Evolutionary conservation across 1,139 yeast species (phyloP).

Genomic region (Candida labiduridarum): DNA sequence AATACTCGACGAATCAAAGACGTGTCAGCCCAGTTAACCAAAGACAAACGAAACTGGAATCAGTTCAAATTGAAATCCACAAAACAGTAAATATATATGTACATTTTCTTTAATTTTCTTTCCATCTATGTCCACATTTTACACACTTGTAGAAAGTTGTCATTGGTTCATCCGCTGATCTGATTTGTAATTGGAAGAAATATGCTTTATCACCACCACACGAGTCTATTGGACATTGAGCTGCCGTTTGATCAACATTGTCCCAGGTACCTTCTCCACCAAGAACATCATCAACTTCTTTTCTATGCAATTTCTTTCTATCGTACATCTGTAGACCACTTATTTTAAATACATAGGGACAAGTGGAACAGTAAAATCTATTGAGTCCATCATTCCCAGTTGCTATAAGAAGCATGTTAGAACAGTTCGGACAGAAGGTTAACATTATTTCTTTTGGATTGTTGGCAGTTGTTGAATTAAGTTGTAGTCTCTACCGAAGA

Average conservation of each 20-base stretch:
- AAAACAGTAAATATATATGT: constrained; percentile 2
- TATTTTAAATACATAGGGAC: constrained; percentile 92
- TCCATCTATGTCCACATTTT: constrained; percentile 93
- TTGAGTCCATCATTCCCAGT: constrained; percentile 46
- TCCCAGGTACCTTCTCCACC: constrained; percentile 99
- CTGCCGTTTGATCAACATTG: constrained; percentile 87
- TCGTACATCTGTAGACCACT: constrained; percentile 83
- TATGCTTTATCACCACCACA: constrained; percentile 94
- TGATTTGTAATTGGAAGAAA: constrained; percentile 92
- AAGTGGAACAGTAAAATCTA: constrained; percentile 83
- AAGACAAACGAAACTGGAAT: constrained; percentile 14
- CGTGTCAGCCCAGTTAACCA: constrained; percentile 7
- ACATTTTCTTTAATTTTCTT: constrained; percentile 79
- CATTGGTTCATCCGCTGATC: constrained; percentile 94
- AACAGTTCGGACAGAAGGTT: constrained; percentile 91
- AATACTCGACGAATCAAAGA: constrained; percentile 6
- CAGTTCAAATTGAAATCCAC: constrained; percentile 11
- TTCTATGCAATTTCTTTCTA: constrained; percentile 77
- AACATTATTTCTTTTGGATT: constrained; percentile 52
- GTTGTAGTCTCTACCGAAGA: neutral
- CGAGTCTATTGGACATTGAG: constrained; percentile 85
- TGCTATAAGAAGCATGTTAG: constrained; percentile 72
- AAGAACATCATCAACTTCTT: constrained; percentile 92
- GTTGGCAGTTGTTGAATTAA: neutral
- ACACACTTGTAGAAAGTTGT: constrained; percentile 95